phyloP scores from a whole-genome alignment of 2,329 filamentous ascomycete species.

The Sphaceloma murrayae region DNA sequence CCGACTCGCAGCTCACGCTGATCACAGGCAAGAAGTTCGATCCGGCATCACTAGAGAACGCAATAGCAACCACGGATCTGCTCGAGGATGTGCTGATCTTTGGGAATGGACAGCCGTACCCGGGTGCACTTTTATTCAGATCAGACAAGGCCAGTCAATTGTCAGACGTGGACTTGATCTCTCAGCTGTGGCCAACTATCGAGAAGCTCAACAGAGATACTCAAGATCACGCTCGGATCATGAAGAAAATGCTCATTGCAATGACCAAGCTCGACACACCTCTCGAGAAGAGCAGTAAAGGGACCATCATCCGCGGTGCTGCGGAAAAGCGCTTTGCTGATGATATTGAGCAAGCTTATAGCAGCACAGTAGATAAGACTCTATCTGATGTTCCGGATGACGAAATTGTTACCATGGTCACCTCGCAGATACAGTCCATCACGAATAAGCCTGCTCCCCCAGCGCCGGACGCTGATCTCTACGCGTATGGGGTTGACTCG shows the following conservation, averaged over 20 bases:
- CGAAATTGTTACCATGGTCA: conserved; percentile 28
- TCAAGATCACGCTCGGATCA: conserved; percentile 44
- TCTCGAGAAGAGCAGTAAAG: conserved; percentile 54
- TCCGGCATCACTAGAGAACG: conserved; percentile 51
- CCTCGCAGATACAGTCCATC: conserved; percentile 23
- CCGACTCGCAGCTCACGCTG: conserved; percentile 53
- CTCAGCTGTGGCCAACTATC: conserved; percentile 36
- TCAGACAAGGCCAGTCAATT: conserved; percentile 24
- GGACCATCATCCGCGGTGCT: conserved; percentile 45
- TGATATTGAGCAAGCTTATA: conserved; percentile 42
- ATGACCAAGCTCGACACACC: conserved; percentile 30
- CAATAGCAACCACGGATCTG: conserved; percentile 36
- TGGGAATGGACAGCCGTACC: conserved; percentile 47
- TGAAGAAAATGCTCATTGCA: conserved; percentile 42
- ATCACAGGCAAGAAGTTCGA: conserved; percentile 62
- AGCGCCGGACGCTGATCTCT: conserved; percentile 41
- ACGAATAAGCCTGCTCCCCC: conserved; percentile 19
- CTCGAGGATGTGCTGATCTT: conserved; percentile 52
- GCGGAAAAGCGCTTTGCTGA: conserved; percentile 43
- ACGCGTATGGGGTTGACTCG: conserved; percentile 52
- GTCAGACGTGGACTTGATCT: conserved; percentile 33
- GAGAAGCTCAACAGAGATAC: conserved; percentile 41
- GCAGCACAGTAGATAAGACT: conserved; percentile 17
- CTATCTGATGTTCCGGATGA: conserved; percentile 26
- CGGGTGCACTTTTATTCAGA: conserved; percentile 49